These are phyloP conservation scores for Phanerodontia chrysosporium DNA, from an alignment of 768 basidiomycete species.

Conservation along the genomic window DNA sequence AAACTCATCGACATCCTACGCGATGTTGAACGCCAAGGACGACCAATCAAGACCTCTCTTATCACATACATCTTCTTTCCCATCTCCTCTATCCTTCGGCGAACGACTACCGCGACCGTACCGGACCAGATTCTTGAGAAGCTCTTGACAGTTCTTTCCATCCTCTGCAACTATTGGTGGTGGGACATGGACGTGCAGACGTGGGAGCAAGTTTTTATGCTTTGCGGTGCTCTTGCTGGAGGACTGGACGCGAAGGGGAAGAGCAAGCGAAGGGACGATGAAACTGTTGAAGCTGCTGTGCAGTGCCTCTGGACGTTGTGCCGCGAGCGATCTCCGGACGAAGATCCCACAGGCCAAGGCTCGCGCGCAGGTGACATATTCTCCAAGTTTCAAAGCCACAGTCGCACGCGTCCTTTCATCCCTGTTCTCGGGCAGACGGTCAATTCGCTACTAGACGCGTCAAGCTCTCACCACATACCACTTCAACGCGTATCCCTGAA, in stretches of 20 bases:
- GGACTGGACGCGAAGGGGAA: conserved; percentile 67
- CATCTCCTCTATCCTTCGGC: conserved; percentile 76
- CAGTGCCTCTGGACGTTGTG: conserved; percentile 63
- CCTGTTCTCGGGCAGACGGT: conserved; percentile 84
- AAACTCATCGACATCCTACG: conserved; percentile 46
- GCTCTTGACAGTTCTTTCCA: conserved; percentile 52
- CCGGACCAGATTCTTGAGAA: conserved; percentile 80
- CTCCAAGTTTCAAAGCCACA: conserved; percentile 34
- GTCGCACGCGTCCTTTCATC: conserved; percentile 48
- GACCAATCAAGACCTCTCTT: conserved; percentile 48
- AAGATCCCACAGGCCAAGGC: conserved; percentile 25
- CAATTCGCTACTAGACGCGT: conserved; percentile 59
- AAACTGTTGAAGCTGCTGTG: conserved; percentile 74
- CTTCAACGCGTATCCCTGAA: conserved; percentile 65
- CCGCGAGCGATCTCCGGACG: conserved; percentile 42
- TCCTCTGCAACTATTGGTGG: conserved; percentile 78
- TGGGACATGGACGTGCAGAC: conserved; percentile 66
- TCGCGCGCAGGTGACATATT: conserved; percentile 26
- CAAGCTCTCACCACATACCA: conserved; percentile 51
- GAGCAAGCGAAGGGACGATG: conserved; percentile 67
- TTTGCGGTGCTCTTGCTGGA: conserved; percentile 62
- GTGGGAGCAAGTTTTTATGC: conserved; percentile 86
- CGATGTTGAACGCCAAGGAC: conserved; percentile 34
- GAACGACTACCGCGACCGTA: conserved; percentile 63
- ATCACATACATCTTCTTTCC: conserved; percentile 88